These are phyloP conservation scores for Geranomyces variabilis DNA, from an alignment of 192 early-diverging fungal species.

Conservation along the genomic window DNA sequence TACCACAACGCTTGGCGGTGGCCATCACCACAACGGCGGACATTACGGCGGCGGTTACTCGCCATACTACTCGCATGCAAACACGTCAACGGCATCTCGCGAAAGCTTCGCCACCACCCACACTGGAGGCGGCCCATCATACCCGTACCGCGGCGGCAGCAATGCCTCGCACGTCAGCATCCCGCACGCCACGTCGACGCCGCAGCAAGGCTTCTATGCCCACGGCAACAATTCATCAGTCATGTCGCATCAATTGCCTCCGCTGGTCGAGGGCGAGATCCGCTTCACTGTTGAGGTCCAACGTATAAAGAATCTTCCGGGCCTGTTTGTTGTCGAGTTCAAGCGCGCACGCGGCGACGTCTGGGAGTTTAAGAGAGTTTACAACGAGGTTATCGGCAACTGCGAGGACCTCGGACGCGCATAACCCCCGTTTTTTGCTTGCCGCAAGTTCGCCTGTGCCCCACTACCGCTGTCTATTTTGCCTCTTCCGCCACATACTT, in stretches of 20 bases:
- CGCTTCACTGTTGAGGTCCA: conserved; percentile 88
- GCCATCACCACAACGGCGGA: background rate
- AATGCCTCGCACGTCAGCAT: background rate
- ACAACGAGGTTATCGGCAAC: conserved; percentile 42
- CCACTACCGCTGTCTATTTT: too few species aligned
- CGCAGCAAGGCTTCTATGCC: conserved; percentile 8
- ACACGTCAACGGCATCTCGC: conserved; percentile 15
- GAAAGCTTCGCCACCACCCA: conserved; percentile 10
- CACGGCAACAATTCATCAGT: conserved; percentile 23
- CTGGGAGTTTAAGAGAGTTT: conserved; percentile 57
- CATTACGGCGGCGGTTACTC: background rate
- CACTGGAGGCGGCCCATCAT: background rate
- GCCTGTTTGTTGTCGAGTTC: conserved; percentile 54
- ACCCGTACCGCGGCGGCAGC: conserved; percentile 2
- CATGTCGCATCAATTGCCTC: conserved; percentile 13
- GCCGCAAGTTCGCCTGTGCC: too few species aligned
- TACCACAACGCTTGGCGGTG: background rate
- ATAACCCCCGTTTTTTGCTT: too few species aligned
- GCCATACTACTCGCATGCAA: conserved; percentile 12
- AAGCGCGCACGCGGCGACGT: conserved; percentile 57
- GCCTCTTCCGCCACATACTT: too few species aligned
- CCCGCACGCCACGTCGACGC: background rate
- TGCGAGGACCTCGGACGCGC: conserved; percentile 20
- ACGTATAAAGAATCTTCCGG: conserved; percentile 82
- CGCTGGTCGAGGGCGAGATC: conserved; percentile 61